phyloP scores from a whole-genome alignment of 2,329 filamentous ascomycete species.

The Colletotrichum sp. region DNA sequence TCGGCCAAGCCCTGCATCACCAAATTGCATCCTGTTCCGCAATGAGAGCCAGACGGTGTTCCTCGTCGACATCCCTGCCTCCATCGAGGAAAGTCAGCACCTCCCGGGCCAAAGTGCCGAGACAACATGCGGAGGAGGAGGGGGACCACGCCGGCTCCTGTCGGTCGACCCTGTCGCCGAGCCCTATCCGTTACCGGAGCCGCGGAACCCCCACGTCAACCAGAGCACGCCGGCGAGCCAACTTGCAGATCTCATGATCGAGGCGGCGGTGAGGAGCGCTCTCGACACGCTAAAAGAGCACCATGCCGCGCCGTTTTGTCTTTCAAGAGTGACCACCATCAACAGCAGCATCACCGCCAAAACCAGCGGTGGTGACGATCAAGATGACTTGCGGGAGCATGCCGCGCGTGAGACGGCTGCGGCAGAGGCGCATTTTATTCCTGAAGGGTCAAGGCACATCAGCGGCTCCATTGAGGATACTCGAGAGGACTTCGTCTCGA shows the following conservation, averaged over 20 bases:
- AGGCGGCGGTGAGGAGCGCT: constrained; percentile 49
- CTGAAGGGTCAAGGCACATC: constrained; percentile 48
- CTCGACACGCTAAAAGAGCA: constrained; percentile 38
- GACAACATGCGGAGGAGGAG: not conserved
- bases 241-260: constrained; percentile 58
- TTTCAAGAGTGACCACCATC: constrained; percentile 40
- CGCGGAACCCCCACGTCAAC: constrained; percentile 40
- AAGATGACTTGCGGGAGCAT: not conserved
- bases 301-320: constrained; percentile 49
- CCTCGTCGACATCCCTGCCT: constrained; percentile 72
- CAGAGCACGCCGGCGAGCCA: constrained; percentile 48
- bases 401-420: not conserved
- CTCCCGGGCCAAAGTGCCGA: constrained; percentile 34
- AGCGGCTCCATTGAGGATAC: constrained; percentile 51
- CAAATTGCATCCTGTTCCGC: constrained; percentile 15
- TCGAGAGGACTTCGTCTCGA: constrained; percentile 42
- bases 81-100: constrained; percentile 70
- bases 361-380: not conserved
- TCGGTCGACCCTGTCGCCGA: constrained; percentile 46
- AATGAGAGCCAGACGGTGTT: constrained; percentile 41
- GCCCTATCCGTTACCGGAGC: constrained; percentile 59
- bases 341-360: constrained; percentile 5
- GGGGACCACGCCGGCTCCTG: constrained; percentile 43
- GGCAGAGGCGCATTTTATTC: constrained; percentile 35
- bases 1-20: not conserved